Evolutionary conservation across 2,329 filamentous ascomycete genomes (phyloP).

Genomic region (Arthrobotrys megalospora): DNA sequence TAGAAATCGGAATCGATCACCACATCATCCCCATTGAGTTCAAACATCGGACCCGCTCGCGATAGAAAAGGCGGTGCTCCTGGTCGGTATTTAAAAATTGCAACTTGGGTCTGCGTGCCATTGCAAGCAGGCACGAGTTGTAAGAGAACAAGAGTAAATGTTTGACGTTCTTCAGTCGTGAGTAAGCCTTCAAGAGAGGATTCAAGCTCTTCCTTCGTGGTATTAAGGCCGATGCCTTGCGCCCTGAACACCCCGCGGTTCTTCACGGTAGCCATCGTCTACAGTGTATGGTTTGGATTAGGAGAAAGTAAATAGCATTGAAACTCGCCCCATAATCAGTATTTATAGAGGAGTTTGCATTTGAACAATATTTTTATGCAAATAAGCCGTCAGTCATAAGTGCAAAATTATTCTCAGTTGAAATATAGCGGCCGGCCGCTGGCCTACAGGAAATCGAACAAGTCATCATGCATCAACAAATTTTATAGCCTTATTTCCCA

Average conservation of each 20-base stretch:
- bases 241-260: slow-evolving; percentile 4
- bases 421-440: too few species aligned
- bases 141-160: neutral
- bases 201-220: neutral
- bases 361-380: too few species aligned
- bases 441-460: too few species aligned
- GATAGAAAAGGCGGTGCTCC: neutral
- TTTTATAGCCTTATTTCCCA: too few species aligned
- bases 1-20: slow-evolving; percentile 1
- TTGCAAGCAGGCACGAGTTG: neutral
- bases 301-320: too few species aligned
- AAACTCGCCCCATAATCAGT: too few species aligned
- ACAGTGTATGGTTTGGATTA: too few species aligned
- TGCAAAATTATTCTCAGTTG: too few species aligned
- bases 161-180: neutral
- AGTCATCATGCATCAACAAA: too few species aligned
- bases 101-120: neutral
- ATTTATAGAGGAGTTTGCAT: too few species aligned
- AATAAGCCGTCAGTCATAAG: too few species aligned
- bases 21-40: neutral
- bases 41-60: neutral
- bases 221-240: neutral
- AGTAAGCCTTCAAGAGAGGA: neutral
- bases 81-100: neutral
- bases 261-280: neutral